Conservation (phyloP, 2,329 filamentous ascomycete genomes). For the Penicillium expansum region DNA sequence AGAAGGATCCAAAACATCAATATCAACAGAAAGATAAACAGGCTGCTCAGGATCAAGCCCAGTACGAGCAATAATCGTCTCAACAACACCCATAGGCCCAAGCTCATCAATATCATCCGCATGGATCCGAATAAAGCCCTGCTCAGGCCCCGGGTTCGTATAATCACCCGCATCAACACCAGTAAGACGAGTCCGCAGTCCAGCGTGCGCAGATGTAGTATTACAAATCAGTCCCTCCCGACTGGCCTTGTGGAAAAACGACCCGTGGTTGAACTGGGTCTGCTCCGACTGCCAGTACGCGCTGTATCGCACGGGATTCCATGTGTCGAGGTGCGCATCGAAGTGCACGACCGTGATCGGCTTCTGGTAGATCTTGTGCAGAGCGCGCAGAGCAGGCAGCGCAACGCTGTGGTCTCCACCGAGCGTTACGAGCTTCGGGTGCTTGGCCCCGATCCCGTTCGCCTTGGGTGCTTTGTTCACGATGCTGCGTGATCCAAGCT, state of each 20-base stretch:
- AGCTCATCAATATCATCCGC: slow-evolving; percentile 85
- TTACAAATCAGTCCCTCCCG: slow-evolving; percentile 77
- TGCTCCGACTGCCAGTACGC: slow-evolving; percentile 70
- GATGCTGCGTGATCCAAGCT: slow-evolving; percentile 57
- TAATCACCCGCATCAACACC: slow-evolving; percentile 65
- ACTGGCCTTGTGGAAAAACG: slow-evolving; percentile 86
- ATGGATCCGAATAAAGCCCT: slow-evolving; percentile 78
- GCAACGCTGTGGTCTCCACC: slow-evolving; percentile 73
- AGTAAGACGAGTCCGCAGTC: slow-evolving; percentile 72
- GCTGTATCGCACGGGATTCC: slow-evolving; percentile 76
- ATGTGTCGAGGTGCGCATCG: slow-evolving; percentile 78
- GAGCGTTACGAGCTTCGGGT: slow-evolving; percentile 62
- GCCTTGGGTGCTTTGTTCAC: slow-evolving; percentile 30
- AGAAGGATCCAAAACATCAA: slow-evolving; percentile 75
- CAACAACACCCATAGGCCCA: slow-evolving; percentile 67
- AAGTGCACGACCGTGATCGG: slow-evolving; percentile 72
- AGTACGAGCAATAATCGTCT: slow-evolving; percentile 67
- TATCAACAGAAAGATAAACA: slow-evolving; percentile 78
- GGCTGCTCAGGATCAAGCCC: slow-evolving; percentile 65
- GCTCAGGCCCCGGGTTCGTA: slow-evolving; percentile 64
- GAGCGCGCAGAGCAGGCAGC: slow-evolving; percentile 65
- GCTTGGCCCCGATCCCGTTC: slow-evolving; percentile 35
- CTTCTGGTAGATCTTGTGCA: slow-evolving; percentile 60
- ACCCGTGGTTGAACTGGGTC: slow-evolving; percentile 79
- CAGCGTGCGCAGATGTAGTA: slow-evolving; percentile 73